These are phyloP conservation scores for Backusella luteola DNA, from an alignment of 192 early-diverging fungal genomes.

Conservation along the genomic window DNA sequence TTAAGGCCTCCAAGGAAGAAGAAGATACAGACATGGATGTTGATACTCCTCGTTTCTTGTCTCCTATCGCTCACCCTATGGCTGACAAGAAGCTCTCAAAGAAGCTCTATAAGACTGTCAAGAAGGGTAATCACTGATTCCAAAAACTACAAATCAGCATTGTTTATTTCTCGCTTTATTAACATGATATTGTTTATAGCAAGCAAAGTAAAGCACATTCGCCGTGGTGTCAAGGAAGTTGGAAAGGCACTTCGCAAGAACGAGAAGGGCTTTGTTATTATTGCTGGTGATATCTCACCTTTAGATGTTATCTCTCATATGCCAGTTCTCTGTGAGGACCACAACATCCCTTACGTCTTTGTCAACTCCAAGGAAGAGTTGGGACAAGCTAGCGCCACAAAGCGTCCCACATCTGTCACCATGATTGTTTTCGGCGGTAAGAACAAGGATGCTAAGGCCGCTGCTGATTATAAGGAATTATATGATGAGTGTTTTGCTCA, in stretches of 20 bases:
- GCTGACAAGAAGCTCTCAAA: constrained; percentile 82
- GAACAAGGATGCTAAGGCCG: constrained; percentile 64
- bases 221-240: constrained; percentile 97
- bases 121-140: constrained; percentile 66
- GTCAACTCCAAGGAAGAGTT: constrained; percentile 96
- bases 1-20: constrained; percentile 33
- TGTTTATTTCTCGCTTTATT: not conserved
- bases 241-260: constrained; percentile 96
- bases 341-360: constrained; percentile 92
- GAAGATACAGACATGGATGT: constrained; percentile 51
- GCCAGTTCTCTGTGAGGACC: constrained; percentile 96
- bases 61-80: constrained; percentile 77
- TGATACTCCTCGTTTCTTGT: constrained; percentile 53
- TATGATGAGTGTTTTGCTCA: constrained; percentile 81
- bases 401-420: constrained; percentile 90
- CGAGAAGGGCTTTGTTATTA: constrained; percentile 88
- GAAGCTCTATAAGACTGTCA: constrained; percentile 86
- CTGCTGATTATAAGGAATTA: constrained; percentile 81
- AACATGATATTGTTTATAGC: constrained; percentile 45
- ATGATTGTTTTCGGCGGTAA: constrained; percentile 86
- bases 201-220: constrained; percentile 81
- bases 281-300: constrained; percentile 96
- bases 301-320: constrained; percentile 97
- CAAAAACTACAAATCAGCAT: constrained; percentile 12
- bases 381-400: constrained; percentile 88